A percentile compares a stretch with the other conserved stretches of the same genome.
Evolutionary conservation across 805 yeast species (phyloP).

Genomic region (Nakazawaea holstii): DNA sequence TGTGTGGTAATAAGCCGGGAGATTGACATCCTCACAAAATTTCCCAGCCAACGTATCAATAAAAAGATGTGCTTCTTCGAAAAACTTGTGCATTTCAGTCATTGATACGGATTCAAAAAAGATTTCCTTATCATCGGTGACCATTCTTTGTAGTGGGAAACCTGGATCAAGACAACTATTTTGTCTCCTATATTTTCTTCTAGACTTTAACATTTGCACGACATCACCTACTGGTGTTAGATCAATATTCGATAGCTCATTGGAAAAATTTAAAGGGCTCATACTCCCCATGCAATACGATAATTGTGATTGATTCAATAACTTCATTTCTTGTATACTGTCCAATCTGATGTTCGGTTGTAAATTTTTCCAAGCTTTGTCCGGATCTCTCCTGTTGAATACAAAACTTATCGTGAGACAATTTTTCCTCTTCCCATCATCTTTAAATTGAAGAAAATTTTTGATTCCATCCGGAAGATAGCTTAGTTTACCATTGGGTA

Average conservation of each 20-base stretch:
- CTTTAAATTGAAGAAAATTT: conserved; percentile 10
- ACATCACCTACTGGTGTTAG: conserved; percentile 1
- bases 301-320: conserved; percentile 7
- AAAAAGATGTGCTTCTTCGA: conserved; percentile 14
- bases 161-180: conserved; percentile 5
- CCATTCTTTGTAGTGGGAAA: background rate
- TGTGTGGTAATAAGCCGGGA: conserved; percentile 15
- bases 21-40: conserved; percentile 17
- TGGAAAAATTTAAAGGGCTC: conserved; percentile 15
- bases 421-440: background rate
- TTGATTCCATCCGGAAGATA: conserved; percentile 17
- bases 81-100: background rate
- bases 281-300: conserved; percentile 1
- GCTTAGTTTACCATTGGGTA: conserved; percentile 12
- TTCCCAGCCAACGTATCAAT: conserved; percentile 21
- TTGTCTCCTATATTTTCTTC: conserved; percentile 11
- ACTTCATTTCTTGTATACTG: conserved; percentile 5
- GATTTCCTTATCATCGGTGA: no score
- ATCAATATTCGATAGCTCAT: background rate
- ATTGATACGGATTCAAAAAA: background rate
- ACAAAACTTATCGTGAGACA: conserved; percentile 17
- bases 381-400: conserved; percentile 18
- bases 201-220: conserved; percentile 21
- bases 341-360: conserved; percentile 12
- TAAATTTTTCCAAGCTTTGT: conserved; percentile 4